phyloP scores from a whole-genome alignment of 1,284 basidiomycete genomes.

The Sutorius eximius region DNA sequence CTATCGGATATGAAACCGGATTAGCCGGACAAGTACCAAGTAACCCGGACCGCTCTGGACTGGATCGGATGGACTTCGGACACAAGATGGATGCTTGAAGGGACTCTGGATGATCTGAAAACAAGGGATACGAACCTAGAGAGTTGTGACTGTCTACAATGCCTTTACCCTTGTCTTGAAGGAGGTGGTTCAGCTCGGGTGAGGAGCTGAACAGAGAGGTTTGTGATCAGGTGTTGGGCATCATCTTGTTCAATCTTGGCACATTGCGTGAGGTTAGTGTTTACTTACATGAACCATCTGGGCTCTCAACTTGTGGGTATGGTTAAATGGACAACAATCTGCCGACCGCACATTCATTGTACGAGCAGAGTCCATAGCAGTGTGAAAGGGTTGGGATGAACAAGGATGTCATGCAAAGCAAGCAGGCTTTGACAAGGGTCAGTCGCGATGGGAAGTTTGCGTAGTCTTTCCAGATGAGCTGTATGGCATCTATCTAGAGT shows the following conservation, averaged over 20 bases:
- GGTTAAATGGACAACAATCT: slow-evolving; percentile 53
- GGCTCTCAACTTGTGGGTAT: neutral
- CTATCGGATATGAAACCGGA: too few species aligned
- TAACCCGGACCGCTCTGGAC: too few species aligned
- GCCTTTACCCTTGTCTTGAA: slow-evolving; percentile 22
- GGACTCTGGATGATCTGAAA: too few species aligned
- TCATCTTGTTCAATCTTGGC: slow-evolving; percentile 63
- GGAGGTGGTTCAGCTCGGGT: slow-evolving; percentile 25
- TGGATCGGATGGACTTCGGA: too few species aligned
- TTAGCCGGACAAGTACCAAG: too few species aligned
- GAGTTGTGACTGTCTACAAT: too few species aligned
- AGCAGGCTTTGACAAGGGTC: slow-evolving; percentile 46
- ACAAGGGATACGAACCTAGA: too few species aligned
- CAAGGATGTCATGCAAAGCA: slow-evolving; percentile 51
- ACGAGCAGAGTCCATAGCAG: slow-evolving; percentile 49
- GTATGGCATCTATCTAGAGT: too few species aligned
- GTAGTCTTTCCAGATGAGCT: slow-evolving; percentile 1
- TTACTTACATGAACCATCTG: neutral
- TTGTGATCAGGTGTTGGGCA: slow-evolving; percentile 61
- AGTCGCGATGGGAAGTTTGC: slow-evolving; percentile 12
- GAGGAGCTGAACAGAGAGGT: slow-evolving; percentile 20
- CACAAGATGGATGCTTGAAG: too few species aligned
- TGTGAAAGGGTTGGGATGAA: slow-evolving; percentile 48
- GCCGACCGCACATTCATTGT: slow-evolving; percentile 44
- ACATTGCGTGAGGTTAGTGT: slow-evolving; percentile 44